A percentile compares a stretch with the other conserved stretches of the same genome.
phyloP scores from a whole-genome alignment of 805 yeast species.

The Wickerhamomyces rabaulensis region DNA sequence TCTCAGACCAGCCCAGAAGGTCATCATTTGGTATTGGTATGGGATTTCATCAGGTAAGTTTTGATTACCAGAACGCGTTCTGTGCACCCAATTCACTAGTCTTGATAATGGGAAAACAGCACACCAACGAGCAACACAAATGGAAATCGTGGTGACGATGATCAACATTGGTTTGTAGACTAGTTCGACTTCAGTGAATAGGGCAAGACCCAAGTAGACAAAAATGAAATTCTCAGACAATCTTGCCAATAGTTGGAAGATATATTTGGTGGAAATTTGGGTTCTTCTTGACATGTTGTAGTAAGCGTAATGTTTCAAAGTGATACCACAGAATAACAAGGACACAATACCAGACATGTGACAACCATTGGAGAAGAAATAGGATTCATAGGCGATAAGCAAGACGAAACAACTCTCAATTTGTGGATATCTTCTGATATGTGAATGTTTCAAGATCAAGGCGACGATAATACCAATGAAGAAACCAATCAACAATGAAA shows the following conservation, averaged over 20 bases:
- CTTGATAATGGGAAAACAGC: constrained; percentile 93
- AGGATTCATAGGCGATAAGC: constrained; percentile 89
- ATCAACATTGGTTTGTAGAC: constrained; percentile 92
- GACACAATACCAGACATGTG: constrained; percentile 99
- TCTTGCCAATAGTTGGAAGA: constrained; percentile 91
- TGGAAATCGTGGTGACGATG: constrained; percentile 82
- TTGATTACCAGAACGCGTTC: constrained; percentile 49
- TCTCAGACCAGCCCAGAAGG: constrained; percentile 97
- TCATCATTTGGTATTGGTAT: constrained; percentile 96
- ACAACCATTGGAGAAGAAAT: constrained; percentile 96
- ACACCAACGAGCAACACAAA: constrained; percentile 94
- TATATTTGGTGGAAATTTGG: constrained; percentile 92
- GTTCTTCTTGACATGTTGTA: constrained; percentile 96
- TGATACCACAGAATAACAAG: constrained; percentile 90
- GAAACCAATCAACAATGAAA: constrained; percentile 86
- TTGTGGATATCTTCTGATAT: constrained; percentile 91
- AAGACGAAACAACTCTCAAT: constrained; percentile 92
- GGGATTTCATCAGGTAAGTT: constrained; percentile 82
- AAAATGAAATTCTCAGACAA: constrained; percentile 94
- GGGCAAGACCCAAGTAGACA: constrained; percentile 87
- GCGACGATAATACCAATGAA: constrained; percentile 87
- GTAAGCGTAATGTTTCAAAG: constrained; percentile 94
- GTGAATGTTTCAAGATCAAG: constrained; percentile 82
- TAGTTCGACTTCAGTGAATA: constrained; percentile 93
- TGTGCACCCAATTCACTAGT: constrained; percentile 73